Evolutionary conservation across 1,284 basidiomycete species (phyloP).

Genomic region (Leccinum pachyderme): DNA sequence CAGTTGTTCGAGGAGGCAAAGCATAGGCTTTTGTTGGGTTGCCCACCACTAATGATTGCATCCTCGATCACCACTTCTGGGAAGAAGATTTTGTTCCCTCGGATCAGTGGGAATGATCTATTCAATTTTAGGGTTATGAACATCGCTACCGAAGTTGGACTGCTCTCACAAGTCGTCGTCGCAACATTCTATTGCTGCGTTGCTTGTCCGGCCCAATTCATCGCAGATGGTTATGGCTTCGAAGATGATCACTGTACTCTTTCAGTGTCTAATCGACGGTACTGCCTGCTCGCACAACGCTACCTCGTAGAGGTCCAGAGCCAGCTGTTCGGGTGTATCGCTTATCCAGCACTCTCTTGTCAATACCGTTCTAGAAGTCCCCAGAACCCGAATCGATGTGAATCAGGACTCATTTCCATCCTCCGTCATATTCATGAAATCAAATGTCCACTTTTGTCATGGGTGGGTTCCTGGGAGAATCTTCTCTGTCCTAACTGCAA

Average conservation of each 20-base stretch:
- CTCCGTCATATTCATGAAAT: neutral
- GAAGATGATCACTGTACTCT: neutral
- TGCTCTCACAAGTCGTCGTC: neutral
- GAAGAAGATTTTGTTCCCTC: slow-evolving; percentile 2
- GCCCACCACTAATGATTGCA: neutral
- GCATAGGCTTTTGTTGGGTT: neutral
- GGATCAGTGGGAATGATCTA: slow-evolving; percentile 6
- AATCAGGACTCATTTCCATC: neutral
- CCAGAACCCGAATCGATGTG: neutral
- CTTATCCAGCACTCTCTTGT: neutral
- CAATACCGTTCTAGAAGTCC: too few relatives aligned
- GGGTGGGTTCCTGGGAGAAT: slow-evolving; percentile 1
- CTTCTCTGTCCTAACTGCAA: neutral
- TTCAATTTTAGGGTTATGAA: slow-evolving; percentile 17
- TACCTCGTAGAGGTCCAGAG: neutral
- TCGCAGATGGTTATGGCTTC: slow-evolving; percentile 11
- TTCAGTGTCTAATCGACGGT: slow-evolving; percentile 1
- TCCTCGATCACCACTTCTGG: neutral
- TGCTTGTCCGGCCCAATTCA: slow-evolving; percentile 2
- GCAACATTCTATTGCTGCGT: slow-evolving; percentile 4
- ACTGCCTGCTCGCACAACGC: slow-evolving; percentile 3
- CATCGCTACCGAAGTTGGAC: slow-evolving; percentile 14
- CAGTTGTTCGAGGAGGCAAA: slow-evolving; percentile 11
- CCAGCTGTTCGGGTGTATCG: neutral
- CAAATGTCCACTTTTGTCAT: neutral